Evolutionary conservation across 2,329 filamentous ascomycete genomes (phyloP), one percentile per base, ranked within the genome.

Genomic region (Aureobasidium mangrovei): DNA sequence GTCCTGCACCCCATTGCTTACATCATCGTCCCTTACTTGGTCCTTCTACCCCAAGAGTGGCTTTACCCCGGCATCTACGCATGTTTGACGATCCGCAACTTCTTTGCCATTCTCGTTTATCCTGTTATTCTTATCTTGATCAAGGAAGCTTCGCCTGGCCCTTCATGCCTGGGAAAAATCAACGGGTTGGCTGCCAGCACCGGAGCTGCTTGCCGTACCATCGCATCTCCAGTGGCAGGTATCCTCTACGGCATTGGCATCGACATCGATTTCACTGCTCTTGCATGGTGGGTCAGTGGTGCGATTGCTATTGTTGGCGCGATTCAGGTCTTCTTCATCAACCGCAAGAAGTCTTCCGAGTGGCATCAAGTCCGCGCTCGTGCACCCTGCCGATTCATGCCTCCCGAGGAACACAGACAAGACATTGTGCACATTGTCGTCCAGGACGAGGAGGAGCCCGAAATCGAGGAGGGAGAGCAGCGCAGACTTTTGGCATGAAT

Each of bases 121-220:
- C 85, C 84, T 0, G 77, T 85, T 7, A 75, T 85, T 0, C 73
- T 88, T 28, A 87, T 88, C 57, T 73, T 88, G 53, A 77, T 88
- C 63, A 88, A 88, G 66, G 82, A 88, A 69, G 82, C 85, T 1
- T 80, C 82, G 3, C 83, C 84, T 0, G 77, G 79, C 4, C 73
- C 80, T 3, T 76, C 75, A 1, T 77, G 81, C 4, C 73, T 88
- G 12, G 85, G 85, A 1, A 83, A 80, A 61, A 85, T 88, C 66
- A 88, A 88, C 59, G 85, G 85, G 0, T 70, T 88, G 7, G 84
- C 84, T 45, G 86, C 86, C 57, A 84, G 81, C 2, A 84, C 81
- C 1, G 85, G 84, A n/a, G 86, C 84, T 24, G 79, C 82, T 4
- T 83, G 82, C 56, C 77, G 85, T n/a, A 87, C 83, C 0, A 65